Evolutionary conservation across 805 yeast species (phyloP), one percentile per base, ranked within the genome.

Genomic region (Zygosaccharomyces gambellarensis): DNA sequence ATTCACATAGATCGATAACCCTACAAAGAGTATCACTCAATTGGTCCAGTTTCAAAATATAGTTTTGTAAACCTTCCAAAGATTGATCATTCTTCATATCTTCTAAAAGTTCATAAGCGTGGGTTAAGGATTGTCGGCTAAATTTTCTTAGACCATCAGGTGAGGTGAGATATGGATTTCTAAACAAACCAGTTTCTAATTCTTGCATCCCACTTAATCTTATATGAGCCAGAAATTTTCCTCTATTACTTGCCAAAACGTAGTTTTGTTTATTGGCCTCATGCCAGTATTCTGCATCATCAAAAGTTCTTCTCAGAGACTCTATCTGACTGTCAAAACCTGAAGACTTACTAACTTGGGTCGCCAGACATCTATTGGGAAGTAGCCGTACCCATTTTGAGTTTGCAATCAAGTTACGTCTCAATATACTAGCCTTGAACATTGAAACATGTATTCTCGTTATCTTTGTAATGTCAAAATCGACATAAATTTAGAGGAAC

Each of bases 1-100:
- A 92, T 59, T 90, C 98, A 32, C 96, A 92, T 44, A 92, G 77
- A 67, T 94, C 99, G 36, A 94, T 90, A 5, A 89, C 97, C 49
- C 96, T 79, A 64, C 99, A 94, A 28, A 94, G 69, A 27, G 85
- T 79, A 63, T 94, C 98, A 60, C 96, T 86, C 36, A 94, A 70
- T 56, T 89, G 80, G 63, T 94, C 99, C 54, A 94, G 71, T 46
- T 82, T 80, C 39, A 79, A 63, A 47, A 92, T 78, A 47, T 80
- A 87, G 4, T 72, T 65, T 14, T 59, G 56, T 19, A 76, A 59
- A 1, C 79, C 87, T 8, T 71, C 70, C 0, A 58, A 63, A 1
- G 76, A 58, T 21, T 72, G 70, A 44, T 78, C 78, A 5, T 60
- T 61, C 12, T 80, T 69, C 71, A 92, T 80, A n/a, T 72, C 63